These are phyloP conservation scores for Talaromyces rugulosus DNA, from an alignment of 2,329 filamentous ascomycete species.

Conservation along the genomic window DNA sequence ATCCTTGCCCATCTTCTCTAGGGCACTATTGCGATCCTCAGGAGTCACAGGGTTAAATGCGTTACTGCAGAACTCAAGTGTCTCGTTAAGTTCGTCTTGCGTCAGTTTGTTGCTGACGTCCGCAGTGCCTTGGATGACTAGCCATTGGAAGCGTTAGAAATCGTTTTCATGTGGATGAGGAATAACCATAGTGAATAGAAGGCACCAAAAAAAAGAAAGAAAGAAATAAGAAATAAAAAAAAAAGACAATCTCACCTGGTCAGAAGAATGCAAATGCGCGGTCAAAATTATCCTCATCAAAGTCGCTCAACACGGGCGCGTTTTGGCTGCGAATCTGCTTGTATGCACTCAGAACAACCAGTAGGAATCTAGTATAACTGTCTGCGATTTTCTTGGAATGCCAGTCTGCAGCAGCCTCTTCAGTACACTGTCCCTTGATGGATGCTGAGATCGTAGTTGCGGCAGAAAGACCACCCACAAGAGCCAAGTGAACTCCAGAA, in stretches of 20 bases:
- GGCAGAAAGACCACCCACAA: slow-evolving; percentile 42
- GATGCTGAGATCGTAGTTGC: slow-evolving; percentile 42
- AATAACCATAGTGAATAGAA: background rate
- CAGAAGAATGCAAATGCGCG: background rate
- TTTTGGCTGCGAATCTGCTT: slow-evolving; percentile 12
- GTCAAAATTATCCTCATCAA: slow-evolving; percentile 2
- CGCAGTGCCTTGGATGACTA: slow-evolving; percentile 1
- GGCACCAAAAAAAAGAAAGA: no score
- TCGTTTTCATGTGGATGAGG: background rate
- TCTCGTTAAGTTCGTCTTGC: slow-evolving; percentile 8
- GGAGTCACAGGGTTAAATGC: background rate
- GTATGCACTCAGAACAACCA: slow-evolving; percentile 25
- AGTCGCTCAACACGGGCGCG: background rate
- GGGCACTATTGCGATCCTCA: background rate
- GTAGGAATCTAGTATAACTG: slow-evolving; percentile 46
- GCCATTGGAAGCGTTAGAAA: background rate
- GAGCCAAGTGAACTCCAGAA: slow-evolving; percentile 46
- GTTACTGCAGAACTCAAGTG: slow-evolving; percentile 19
- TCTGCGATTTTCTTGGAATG: slow-evolving; percentile 44
- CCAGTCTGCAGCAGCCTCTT: slow-evolving; percentile 35
- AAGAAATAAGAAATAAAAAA: no score
- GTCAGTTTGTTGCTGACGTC: background rate
- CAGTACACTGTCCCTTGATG: slow-evolving; percentile 35
- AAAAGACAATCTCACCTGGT: background rate
- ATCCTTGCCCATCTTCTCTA: background rate